phyloP scores from a whole-genome alignment of 163 green algal genomes.

The Scenedesmus sp. region DNA sequence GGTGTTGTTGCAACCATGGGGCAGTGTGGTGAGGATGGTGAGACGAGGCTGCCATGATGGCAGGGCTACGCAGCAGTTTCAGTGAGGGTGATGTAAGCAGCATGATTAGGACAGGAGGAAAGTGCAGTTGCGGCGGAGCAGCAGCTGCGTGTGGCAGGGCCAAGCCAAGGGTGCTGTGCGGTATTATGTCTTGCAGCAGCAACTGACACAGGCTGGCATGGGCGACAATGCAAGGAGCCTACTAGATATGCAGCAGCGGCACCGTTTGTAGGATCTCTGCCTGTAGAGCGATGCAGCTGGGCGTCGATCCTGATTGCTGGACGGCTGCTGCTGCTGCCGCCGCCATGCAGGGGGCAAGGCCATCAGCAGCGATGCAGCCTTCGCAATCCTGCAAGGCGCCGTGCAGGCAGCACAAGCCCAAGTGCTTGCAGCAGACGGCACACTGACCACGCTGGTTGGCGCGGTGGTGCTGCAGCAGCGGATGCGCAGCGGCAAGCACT shows the following conservation, averaged over 20 bases:
- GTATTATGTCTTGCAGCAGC: no score
- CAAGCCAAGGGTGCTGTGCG: no score
- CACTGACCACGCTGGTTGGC: conserved; percentile 64
- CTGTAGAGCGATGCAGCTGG: neutral
- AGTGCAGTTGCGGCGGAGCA: no score
- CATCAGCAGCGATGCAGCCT: conserved; percentile 42
- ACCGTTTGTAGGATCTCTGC: neutral
- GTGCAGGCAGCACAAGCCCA: conserved; percentile 57
- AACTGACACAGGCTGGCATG: no score
- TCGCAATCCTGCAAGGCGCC: conserved; percentile 48
- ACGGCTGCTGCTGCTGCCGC: neutral
- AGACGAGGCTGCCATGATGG: neutral
- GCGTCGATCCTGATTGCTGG: neutral
- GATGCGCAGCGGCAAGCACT: neutral
- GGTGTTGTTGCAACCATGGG: no score
- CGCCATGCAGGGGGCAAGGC: neutral
- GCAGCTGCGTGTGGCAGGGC: no score
- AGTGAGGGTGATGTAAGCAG: no score
- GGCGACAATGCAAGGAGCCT: no score
- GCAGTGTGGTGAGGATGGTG: neutral
- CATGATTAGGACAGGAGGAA: no score
- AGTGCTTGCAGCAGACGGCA: conserved; percentile 61
- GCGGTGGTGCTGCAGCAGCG: conserved; percentile 14
- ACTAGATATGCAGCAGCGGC: no score
- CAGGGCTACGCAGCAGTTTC: no score